phyloP scores from a whole-genome alignment of 371 early-diverging fungal genomes.

The Zopfochytrium polystomum region DNA sequence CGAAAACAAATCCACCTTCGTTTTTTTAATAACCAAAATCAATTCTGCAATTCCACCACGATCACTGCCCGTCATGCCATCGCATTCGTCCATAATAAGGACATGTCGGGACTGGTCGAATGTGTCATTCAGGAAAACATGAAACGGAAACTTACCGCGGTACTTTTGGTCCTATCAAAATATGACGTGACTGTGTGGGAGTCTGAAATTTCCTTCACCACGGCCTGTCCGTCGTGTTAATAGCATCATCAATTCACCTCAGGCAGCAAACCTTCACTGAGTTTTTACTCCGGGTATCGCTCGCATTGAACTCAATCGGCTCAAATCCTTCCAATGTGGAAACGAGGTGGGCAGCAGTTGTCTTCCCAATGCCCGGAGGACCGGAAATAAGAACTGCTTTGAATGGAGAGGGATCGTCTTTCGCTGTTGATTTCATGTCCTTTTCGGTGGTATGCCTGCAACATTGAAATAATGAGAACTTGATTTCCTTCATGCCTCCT shows the following conservation, averaged over 20 bases:
- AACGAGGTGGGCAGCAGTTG: constrained; percentile 91
- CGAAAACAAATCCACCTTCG: constrained; percentile 56
- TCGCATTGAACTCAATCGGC: constrained; percentile 98
- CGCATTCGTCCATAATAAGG: constrained; percentile 99
- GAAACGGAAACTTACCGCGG: no score
- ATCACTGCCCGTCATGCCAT: constrained; percentile 99
- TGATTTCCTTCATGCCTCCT: neutral
- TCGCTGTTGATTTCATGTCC: constrained; percentile 10
- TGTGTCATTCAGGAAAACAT: no score
- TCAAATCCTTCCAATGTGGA: constrained; percentile 77
- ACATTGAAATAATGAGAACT: neutral
- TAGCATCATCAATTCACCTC: neutral
- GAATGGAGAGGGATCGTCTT: constrained; percentile 35
- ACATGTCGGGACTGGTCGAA: constrained; percentile 41
- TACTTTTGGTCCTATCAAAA: no score
- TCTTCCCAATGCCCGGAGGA: constrained; percentile 99
- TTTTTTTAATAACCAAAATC: constrained; percentile 85
- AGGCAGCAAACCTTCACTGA: constrained; percentile 61
- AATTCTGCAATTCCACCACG: constrained; percentile 96
- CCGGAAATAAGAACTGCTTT: constrained; percentile 92
- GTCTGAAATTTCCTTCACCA: constrained; percentile 8
- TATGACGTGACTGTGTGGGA: constrained; percentile 7
- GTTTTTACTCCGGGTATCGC: constrained; percentile 95
- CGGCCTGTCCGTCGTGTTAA: neutral
- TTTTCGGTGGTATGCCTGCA: constrained; percentile 23